Evolutionary conservation across 148 eudicot species (phyloP).

Genomic region (Camellia japonica): DNA sequence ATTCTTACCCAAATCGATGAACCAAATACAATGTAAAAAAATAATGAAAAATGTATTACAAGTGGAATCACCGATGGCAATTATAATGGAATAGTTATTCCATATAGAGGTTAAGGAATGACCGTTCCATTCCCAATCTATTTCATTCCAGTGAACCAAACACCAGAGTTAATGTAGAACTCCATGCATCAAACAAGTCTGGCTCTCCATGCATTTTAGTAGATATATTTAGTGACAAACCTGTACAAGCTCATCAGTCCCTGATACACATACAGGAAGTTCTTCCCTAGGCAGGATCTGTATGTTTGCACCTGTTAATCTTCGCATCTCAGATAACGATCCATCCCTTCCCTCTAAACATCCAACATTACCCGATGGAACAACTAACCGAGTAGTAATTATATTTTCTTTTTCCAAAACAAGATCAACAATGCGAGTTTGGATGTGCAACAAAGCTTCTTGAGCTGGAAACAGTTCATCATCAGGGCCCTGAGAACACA

Average conservation of each 20-base stretch:
- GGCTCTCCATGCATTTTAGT: background rate
- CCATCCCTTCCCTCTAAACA: constrained; percentile 62
- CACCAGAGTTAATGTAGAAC: background rate
- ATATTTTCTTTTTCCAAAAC: constrained; percentile 78
- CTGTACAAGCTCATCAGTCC: constrained; percentile 73
- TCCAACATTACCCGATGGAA: constrained; percentile 64
- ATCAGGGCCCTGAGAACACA: constrained; percentile 71
- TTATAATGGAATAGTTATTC: too few species aligned
- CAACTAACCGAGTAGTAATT: constrained; percentile 78
- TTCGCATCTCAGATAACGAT: constrained; percentile 57
- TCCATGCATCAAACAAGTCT: background rate
- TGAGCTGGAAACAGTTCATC: constrained; percentile 98
- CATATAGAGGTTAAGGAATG: too few species aligned
- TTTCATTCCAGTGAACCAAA: background rate
- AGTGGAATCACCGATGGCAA: too few species aligned
- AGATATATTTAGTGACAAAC: constrained; percentile 30
- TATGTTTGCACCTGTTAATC: constrained; percentile 70
- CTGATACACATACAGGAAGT: constrained; percentile 60
- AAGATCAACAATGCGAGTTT: constrained; percentile 85
- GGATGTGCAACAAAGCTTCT: constrained; percentile 96
- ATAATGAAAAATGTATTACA: too few species aligned
- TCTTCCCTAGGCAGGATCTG: constrained; percentile 74
- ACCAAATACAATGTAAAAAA: too few species aligned
- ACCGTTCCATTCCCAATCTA: too few species aligned
- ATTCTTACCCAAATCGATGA: too few species aligned